Conservation (phyloP, 257 asterid genomes). For the Ocimum tenuiflorum region DNA sequence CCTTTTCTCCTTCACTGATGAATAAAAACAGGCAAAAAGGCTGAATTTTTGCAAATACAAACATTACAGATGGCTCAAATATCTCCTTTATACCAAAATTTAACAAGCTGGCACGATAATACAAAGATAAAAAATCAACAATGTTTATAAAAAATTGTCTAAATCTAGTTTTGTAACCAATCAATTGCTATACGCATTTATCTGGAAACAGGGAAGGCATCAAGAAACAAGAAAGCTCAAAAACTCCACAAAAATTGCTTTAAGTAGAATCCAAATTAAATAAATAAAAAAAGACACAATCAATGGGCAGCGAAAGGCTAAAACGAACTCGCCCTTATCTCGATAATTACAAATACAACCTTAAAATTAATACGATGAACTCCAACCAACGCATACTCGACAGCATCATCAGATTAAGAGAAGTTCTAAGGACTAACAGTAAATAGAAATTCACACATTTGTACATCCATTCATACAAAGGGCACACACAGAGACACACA, state of each 20-base stretch:
- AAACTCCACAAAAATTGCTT: background rate
- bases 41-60: background rate
- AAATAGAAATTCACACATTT: background rate
- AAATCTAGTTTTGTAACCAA: too few species aligned
- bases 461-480: background rate
- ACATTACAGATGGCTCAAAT: background rate
- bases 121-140: background rate
- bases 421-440: background rate
- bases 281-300: too few species aligned
- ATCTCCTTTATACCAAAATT: constrained; percentile 11
- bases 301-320: background rate
- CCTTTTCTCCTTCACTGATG: constrained; percentile 84
- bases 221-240: background rate
- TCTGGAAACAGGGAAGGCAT: background rate
- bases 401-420: background rate
- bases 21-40: constrained; percentile 10
- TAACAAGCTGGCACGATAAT: background rate
- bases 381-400: background rate
- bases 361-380: background rate
- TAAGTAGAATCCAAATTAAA: background rate
- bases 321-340: background rate
- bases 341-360: background rate
- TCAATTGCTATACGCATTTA: background rate
- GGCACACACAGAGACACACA: background rate
- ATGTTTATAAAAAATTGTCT: background rate